Base-by-base conservation (phyloP, 768 basidiomycete genomes). In the Lactarius deliciosus region DNA sequence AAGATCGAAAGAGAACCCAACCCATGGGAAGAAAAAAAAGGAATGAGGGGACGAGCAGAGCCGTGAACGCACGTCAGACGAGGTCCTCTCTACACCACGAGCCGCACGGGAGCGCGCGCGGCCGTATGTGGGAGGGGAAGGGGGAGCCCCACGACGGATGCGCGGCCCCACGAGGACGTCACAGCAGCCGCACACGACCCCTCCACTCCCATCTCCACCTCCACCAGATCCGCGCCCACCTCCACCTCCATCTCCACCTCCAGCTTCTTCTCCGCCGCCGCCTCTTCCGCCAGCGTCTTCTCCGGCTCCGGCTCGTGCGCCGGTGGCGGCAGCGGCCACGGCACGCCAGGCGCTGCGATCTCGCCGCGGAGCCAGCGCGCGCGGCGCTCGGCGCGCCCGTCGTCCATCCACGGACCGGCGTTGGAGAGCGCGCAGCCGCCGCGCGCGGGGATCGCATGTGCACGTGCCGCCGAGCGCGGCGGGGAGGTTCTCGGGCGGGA, bases 351-450 rank as follows among this genome's bases (percentile, higher is more conserved):
- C 28, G 11, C 18, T 11, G 16, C 15, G 5, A 58, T 32, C 64
- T 75, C 75, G 61, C 77, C 76, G 3, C 63, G 32, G 25, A 77
- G 69, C 77, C 77, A 77, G 62, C 65, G 64, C 64, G 68, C 74
- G 5, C 75, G 68, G 22, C 75, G 66, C 67, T 69, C 66, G n/a
- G 55, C 61, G 28, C 76, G 71, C 1, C 85, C 86, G 30, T 87
- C 84, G 30, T 87, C 84, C 76, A 86, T 77, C 90, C 90, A 91
- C 28, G 89, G 90, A 6, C 90, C 90, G 2, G 82, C 86, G 43
- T 83, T 83, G 68, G 85, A 87, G 71, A 85, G 70, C 63, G 80
- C 80, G 69, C 90, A 91, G 6, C 88, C 86, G 47, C 82, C 86
- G 28, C 74, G 73, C 50, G 15, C n/a, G 36, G 77, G 78, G 10